Percentiles rank a stretch among this genome's conserved stretches.
phyloP scores from a whole-genome alignment of 139 green algal genomes.

The Chlorella sorokiniana region DNA sequence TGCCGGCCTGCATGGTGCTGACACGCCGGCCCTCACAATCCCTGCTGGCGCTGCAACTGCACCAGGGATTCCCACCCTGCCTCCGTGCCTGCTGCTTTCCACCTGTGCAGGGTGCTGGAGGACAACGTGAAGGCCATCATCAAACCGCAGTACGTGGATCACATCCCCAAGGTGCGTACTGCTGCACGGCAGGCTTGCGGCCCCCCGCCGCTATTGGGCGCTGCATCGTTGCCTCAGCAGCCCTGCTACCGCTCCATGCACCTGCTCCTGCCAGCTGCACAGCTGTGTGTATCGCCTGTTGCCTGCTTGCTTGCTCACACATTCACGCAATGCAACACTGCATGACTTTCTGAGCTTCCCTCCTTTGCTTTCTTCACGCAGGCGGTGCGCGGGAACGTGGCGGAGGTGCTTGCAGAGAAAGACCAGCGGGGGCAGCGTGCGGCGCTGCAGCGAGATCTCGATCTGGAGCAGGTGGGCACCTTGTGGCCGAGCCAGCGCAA shows the following conservation, averaged over 20 bases:
- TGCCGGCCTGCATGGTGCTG: no score
- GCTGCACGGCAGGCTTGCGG: no score
- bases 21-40: no score
- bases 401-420: constrained; percentile 79
- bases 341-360: neutral
- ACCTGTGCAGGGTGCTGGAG: constrained; percentile 82
- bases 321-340: neutral
- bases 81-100: neutral
- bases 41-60: no score
- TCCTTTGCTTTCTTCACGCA: neutral
- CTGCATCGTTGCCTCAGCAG: neutral
- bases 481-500: neutral
- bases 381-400: constrained; percentile 90
- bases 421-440: constrained; percentile 78
- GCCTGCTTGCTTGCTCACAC: neutral
- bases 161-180: constrained; percentile 90
- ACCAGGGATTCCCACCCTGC: no score
- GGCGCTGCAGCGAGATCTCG: constrained; percentile 75
- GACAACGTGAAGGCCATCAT: constrained; percentile 96
- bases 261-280: no score
- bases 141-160: constrained; percentile 96
- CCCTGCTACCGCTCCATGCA: neutral
- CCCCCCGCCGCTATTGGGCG: no score
- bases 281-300: neutral
- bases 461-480: constrained; percentile 80